Base-by-base conservation (phyloP, 148 eudicot genomes). In the Polygonum aviculare region DNA sequence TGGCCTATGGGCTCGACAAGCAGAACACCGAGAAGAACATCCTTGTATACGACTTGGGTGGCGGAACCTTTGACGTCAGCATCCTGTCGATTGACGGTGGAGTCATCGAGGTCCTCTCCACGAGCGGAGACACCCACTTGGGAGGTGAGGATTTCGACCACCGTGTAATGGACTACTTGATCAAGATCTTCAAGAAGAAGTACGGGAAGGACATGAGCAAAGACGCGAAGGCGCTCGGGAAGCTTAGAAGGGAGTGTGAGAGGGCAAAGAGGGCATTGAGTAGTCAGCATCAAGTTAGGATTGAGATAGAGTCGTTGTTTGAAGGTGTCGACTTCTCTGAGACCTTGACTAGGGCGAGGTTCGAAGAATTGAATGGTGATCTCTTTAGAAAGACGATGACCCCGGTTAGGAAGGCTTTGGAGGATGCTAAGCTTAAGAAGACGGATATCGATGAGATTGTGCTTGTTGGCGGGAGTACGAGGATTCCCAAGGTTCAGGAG, bases 111-210 rank as follows among this genome's bases (percentile, higher is more conserved):
- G 71, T 65, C 4, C 12, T 65, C 15, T 65, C 71, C 2, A 35
- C 71, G 0, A 65, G 71, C 19, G 71, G 71, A 35, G 36, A 65
- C 71, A 15, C 71, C 19, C 71, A 65, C 71, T 65, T 65, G 41
- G 71, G 71, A 35, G 71, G 71, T 8, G 71, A 65, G 41, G 71
- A 65, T 65, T 65, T 65, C 71, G 71, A 65, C 19, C 71, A 65
- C 41, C 71, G 71, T 5, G 0, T 65, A 2, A 65, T 65, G 71
- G 71, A 62, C 6, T n/a, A 62, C 39, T 33, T 62, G 39, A 62
- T 62, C 16, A 62, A 65, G 71, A 65, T 35, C n/a, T 65, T 65
- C 71, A 65, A 65, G 71, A 65, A 35, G 71, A 65, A 65, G 71
- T 3, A 65, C 41, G 71, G 71, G 2, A 65, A 65, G 6, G 71